Conservation (phyloP, 2,329 filamentous ascomycete genomes). For the Ciborinia camelliae region DNA sequence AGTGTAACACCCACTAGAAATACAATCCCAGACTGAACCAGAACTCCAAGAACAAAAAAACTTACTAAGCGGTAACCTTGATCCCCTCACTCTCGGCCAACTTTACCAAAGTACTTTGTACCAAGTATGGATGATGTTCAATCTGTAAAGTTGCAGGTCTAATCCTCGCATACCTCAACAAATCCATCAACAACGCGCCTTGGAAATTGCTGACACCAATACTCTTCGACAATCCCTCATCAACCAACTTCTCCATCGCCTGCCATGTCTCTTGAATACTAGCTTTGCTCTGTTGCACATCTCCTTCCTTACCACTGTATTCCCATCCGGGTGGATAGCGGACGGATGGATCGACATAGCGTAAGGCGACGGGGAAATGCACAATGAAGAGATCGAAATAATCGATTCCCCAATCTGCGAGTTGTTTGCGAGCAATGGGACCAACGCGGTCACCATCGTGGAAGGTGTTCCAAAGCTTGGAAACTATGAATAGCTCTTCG, state of each 20-base stretch:
- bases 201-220: slow-evolving; percentile 87
- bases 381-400: slow-evolving; percentile 90
- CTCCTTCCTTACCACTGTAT: slow-evolving; percentile 56
- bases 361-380: slow-evolving; percentile 84
- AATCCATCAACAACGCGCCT: slow-evolving; percentile 71
- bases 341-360: slow-evolving; percentile 76
- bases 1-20: background rate
- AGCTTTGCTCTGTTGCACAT: slow-evolving; percentile 63
- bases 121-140: slow-evolving; percentile 87
- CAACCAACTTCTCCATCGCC: slow-evolving; percentile 73
- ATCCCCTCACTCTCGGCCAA: slow-evolving; percentile 69
- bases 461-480: slow-evolving; percentile 92
- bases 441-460: slow-evolving; percentile 76
- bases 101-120: slow-evolving; percentile 67
- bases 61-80: slow-evolving; percentile 68
- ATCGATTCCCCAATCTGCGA: slow-evolving; percentile 78
- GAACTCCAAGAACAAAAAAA: background rate
- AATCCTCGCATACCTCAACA: slow-evolving; percentile 73
- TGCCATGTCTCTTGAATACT: slow-evolving; percentile 78
- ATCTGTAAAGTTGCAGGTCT: slow-evolving; percentile 77
- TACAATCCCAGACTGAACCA: background rate
- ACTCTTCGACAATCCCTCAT: slow-evolving; percentile 63
- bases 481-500: slow-evolving; percentile 86
- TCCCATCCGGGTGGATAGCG: slow-evolving; percentile 80
- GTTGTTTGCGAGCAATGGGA: slow-evolving; percentile 71